Percentiles rank a stretch among this genome's conserved stretches.
Conservation (phyloP, 1,284 basidiomycete genomes). For the Ustanciosporium gigantosporum region DNA sequence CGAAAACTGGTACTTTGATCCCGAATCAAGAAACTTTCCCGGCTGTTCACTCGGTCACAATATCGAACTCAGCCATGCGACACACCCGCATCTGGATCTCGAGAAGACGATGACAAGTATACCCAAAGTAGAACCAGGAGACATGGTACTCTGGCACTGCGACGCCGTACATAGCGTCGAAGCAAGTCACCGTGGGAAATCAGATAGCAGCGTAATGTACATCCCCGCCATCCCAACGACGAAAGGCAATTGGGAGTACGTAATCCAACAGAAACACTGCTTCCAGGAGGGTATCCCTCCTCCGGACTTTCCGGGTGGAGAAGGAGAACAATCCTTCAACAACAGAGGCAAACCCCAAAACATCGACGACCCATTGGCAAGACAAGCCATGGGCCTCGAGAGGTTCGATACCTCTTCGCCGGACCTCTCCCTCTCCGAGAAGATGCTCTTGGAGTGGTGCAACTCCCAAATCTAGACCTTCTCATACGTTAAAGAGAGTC, state of each 20-base stretch:
- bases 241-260: constrained; percentile 69
- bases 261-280: constrained; percentile 68
- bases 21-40: constrained; percentile 69
- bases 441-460: constrained; percentile 19
- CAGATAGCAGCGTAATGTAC: constrained; percentile 76
- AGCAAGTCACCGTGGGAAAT: constrained; percentile 67
- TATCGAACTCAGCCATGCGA: constrained; percentile 69
- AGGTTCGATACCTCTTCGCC: constrained; percentile 2
- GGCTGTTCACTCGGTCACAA: constrained; percentile 67
- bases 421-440: constrained; percentile 4
- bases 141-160: constrained; percentile 82
- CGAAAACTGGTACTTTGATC: constrained; percentile 64
- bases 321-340: constrained; percentile 69
- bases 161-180: constrained; percentile 78
- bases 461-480: constrained; percentile 21
- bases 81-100: constrained; percentile 74
- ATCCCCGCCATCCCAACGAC: constrained; percentile 78
- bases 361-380: constrained; percentile 2
- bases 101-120: constrained; percentile 70
- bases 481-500: background rate
- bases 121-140: constrained; percentile 72
- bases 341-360: constrained; percentile 64
- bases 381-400: constrained; percentile 16
- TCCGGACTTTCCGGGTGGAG: constrained; percentile 76
- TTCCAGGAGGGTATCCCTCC: constrained; percentile 69